These are phyloP conservation scores for Stachybotrys elegans DNA, from an alignment of 2,329 filamentous ascomycete species.

Conservation along the genomic window DNA sequence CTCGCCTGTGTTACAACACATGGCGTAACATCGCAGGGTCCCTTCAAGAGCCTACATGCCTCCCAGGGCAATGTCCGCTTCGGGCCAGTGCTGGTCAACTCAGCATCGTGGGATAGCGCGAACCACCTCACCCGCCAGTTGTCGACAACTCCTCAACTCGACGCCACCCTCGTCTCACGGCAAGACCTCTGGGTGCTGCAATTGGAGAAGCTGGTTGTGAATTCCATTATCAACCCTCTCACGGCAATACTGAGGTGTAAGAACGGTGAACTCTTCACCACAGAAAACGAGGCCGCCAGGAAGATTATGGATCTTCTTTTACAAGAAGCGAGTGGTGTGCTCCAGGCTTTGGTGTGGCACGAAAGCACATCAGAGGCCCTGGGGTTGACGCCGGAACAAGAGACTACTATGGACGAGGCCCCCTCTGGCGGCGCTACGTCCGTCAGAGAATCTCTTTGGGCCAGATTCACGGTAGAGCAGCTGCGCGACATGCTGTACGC, in stretches of 20 bases:
- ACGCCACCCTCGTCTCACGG: conserved; percentile 31
- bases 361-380: conserved; percentile 39
- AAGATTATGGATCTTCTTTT: conserved; percentile 64
- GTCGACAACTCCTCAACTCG: conserved; percentile 35
- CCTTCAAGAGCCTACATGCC: conserved; percentile 49
- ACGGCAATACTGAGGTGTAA: conserved; percentile 70
- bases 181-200: conserved; percentile 55
- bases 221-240: conserved; percentile 78
- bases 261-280: conserved; percentile 72
- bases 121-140: conserved; percentile 39
- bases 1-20: conserved; percentile 61
- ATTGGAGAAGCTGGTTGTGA: conserved; percentile 80
- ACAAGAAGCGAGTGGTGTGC: conserved; percentile 68
- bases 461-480: conserved; percentile 37
- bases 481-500: conserved; percentile 41
- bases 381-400: neutral
- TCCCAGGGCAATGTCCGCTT: conserved; percentile 43
- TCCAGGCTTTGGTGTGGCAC: conserved; percentile 62
- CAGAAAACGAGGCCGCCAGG: conserved; percentile 43
- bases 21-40: conserved; percentile 45
- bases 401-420: neutral
- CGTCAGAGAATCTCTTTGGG: conserved; percentile 10
- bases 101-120: conserved; percentile 8
- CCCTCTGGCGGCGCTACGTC: neutral
- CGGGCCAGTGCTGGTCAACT: conserved; percentile 37